Evolutionary conservation across 2,329 filamentous ascomycete genomes (phyloP), one percentile per base, ranked within the genome.

Genomic region (Aaosphaeria pasadenensis): DNA sequence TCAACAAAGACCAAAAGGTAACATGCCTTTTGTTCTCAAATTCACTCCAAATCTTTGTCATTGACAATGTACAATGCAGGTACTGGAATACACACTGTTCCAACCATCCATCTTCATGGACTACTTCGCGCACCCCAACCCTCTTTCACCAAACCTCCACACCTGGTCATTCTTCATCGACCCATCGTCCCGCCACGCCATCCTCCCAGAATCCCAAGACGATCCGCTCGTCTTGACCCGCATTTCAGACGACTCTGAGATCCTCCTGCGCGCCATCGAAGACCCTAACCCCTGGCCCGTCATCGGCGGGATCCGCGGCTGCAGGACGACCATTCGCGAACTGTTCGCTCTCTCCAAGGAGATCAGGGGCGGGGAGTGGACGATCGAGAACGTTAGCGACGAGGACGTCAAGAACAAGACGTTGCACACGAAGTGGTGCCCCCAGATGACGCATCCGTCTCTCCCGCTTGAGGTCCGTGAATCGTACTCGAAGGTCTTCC

Each of bases 81-180:
- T 46, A 4, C 66, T 84, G 5, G 78, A 84, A 49, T 84, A 84
- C 59, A 75, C 68, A 0, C 65, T 82, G 0, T 83, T 84, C 54
- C 78, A 82, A 35, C 77, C 77, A 0, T 79, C 78, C 0, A 54
- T 81, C 1, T 81, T 82, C 56, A 56, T 78, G 28, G 72, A 84
- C 59, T 83, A 83, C 63, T 68, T 82, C 32, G 77, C 77, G 1
- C 74, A 67, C 44, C 80, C 81, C 0, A 59, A 77, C 47, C 68
- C 73, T 39, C 74, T 79, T 0, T 60, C 74, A 5, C 77, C 73
- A 33, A 66, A 78, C 31, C 55, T 83, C 3, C 45, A 56, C 31
- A 69, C 64, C 1, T 69, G 62, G 64, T 55, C 64, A 0, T 66
- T 67, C 43, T 66, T 69, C 53, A 40, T 67, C 33, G 64, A 68